phyloP scores from a whole-genome alignment of 306 rosid species.

The Quercus gilva region DNA sequence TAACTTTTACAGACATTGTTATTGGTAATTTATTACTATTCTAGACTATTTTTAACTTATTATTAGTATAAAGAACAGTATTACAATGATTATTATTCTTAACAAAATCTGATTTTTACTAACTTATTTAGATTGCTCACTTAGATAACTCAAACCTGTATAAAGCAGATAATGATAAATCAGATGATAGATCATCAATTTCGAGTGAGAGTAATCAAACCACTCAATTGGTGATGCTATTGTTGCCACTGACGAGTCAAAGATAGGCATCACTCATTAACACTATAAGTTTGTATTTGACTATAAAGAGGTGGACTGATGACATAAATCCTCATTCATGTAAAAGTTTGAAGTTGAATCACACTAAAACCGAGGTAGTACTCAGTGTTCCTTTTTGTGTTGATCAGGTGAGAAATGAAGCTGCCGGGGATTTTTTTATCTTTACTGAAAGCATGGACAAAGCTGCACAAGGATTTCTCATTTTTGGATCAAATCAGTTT shows the following conservation, averaged over 20 bases:
- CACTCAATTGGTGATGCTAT: neutral
- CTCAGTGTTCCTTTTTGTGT: neutral
- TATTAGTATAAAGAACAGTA: no score
- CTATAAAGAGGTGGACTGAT: conserved; percentile 41
- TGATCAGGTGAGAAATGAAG: conserved; percentile 39
- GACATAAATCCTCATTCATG: conserved; percentile 33
- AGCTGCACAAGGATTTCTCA: conserved; percentile 17
- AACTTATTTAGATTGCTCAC: neutral
- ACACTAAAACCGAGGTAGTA: conserved; percentile 40
- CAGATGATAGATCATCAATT: conserved; percentile 8
- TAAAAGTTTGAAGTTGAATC: conserved; percentile 38
- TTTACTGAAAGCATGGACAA: conserved; percentile 39
- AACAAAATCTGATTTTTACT: no score
- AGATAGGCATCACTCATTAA: neutral
- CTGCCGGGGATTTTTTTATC: conserved; percentile 27
- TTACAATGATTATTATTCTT: neutral
- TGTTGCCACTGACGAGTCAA: neutral
- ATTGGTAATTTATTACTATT: neutral
- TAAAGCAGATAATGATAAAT: conserved; percentile 2
- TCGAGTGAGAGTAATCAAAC: conserved; percentile 21
- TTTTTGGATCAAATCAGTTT: conserved; percentile 9
- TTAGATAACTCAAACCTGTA: neutral
- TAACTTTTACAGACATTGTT: neutral
- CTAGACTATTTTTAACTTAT: no score
- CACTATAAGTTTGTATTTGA: neutral